Evolutionary conservation across 2,329 filamentous ascomycete species (phyloP).

Genomic region (Aureobasidium sp.): DNA sequence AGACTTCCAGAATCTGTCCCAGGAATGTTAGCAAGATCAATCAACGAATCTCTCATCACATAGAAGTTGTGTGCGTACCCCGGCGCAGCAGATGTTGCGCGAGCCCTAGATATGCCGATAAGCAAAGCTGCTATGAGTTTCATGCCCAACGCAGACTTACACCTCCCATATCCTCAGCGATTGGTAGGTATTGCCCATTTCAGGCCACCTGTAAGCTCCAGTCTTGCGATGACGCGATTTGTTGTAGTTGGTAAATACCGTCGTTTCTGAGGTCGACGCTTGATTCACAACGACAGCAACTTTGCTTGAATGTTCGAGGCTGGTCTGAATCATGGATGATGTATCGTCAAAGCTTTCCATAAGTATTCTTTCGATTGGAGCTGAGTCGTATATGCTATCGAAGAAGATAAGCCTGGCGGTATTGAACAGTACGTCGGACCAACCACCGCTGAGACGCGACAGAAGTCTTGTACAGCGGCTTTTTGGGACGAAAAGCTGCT

Average conservation of each 20-base stretch:
- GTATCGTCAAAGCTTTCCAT: not conserved
- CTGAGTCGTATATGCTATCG: not conserved
- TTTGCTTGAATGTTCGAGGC: not conserved
- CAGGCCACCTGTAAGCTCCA: not conserved
- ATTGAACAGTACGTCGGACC: not conserved
- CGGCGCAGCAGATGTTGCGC: not conserved
- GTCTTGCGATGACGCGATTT: not conserved
- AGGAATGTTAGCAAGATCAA: not conserved
- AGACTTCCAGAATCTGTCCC: not conserved
- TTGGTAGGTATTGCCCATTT: not conserved
- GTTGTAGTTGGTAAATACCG: not conserved
- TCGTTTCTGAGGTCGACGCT: not conserved
- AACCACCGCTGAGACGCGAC: not conserved
- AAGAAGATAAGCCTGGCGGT: not conserved
- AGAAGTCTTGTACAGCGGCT: not conserved
- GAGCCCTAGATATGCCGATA: not conserved
- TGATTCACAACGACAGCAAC: not conserved
- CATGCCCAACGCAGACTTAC: not conserved
- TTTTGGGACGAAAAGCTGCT: not conserved
- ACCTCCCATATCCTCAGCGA: not conserved
- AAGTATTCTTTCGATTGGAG: not conserved
- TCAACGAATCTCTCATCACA: no score
- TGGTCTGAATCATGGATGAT: not conserved
- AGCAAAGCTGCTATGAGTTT: not conserved
- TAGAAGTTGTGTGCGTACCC: not conserved